Base-by-base conservation (phyloP, 768 basidiomycete species). In the Cystobasidiopsis lactophilus region DNA sequence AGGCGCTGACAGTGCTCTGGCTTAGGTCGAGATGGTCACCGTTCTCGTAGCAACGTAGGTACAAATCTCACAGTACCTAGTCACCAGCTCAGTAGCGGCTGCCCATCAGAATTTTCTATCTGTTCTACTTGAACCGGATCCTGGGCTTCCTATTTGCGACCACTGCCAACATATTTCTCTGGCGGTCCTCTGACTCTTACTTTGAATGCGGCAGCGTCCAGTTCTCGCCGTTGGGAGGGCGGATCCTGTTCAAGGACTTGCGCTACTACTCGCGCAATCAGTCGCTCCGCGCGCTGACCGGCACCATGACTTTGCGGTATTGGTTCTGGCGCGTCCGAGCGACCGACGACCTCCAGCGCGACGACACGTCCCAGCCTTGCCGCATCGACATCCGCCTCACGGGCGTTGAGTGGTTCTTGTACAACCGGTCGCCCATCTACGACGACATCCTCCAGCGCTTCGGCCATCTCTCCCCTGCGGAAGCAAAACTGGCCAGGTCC, bases 211-310 rank as follows among this genome's bases (percentile, higher is more conserved):
- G 85, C 21, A 83, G 85, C n/a, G 73, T 91, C 23, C 88, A 95
- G 63, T 76, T 95, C 65, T 89, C 89, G 2, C 69, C 86, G 10
- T 68, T 95, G 37, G 77, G 82, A 1, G 91, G 91, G 30, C 71
- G 88, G 57, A 77, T 96, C 48, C 73, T 89, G 21, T 72, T 95
- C 60, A 85, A 84, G 69, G 83, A 95, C 64, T 65, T 93, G 30
- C 71, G 74, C 18, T 95, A 95, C 65, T 77, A 91, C 66, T 89
- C 86, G 1, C 81, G 83, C 63, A 95, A 91, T 66, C 82, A 93
- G 65, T 84, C 82, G 19, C 72, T 89, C 40, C 77, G 77, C 56
- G 73, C 86, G 48, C 14, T 31, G 5, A 83, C 85, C 66, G 82
- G 79, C 1, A 77, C 85, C 62, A 66, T 95, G 45, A 80, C 80